Conservation (phyloP, 495 filamentous ascomycete species). For the Aspergillus taichungensis region DNA sequence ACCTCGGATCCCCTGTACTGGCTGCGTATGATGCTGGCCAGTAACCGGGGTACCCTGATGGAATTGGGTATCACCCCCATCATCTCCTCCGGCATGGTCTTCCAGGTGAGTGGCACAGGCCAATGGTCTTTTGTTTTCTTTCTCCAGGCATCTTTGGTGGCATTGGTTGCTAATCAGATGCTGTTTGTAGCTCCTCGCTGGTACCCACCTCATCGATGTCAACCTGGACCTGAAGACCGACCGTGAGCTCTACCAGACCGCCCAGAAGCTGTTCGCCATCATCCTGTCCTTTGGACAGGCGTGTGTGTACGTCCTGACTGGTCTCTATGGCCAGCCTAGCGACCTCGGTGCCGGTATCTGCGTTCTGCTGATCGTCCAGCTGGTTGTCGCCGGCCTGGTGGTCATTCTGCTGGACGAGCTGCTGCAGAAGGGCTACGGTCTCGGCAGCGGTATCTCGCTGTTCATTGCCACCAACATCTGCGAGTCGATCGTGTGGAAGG, state of each 20-base stretch:
- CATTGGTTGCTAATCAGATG: slow-evolving; percentile 1
- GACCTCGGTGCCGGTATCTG: slow-evolving; percentile 97
- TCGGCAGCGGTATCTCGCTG: slow-evolving; percentile 95
- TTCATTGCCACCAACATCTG: slow-evolving; percentile 99
- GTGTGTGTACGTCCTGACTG: slow-evolving; percentile 93
- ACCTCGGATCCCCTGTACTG: slow-evolving; percentile 97
- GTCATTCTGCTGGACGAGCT: slow-evolving; percentile 99
- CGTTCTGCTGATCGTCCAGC: slow-evolving; percentile 92
- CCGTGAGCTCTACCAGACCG: slow-evolving; percentile 98
- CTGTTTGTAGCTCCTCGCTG: slow-evolving; percentile 65
- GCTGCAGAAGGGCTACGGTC: slow-evolving; percentile 97
- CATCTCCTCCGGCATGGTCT: slow-evolving; percentile 99
- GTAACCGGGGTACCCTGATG: slow-evolving; percentile 98
- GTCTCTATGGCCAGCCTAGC: slow-evolving; percentile 91
- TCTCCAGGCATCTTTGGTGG: not conserved
- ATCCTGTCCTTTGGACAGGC: slow-evolving; percentile 96
- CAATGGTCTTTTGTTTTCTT: not conserved
- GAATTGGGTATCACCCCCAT: slow-evolving; percentile 98
- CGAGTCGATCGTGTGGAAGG: slow-evolving; percentile 99
- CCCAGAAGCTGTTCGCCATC: slow-evolving; percentile 98
- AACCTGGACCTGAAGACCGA: slow-evolving; percentile 99
- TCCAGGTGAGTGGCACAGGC: slow-evolving; percentile 54
- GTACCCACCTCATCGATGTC: slow-evolving; percentile 99
- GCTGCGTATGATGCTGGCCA: slow-evolving; percentile 99
- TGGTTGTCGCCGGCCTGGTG: slow-evolving; percentile 92